Base-by-base conservation (phyloP, 352 stramenopile species). In the Phytophthora gonapodyides region DNA sequence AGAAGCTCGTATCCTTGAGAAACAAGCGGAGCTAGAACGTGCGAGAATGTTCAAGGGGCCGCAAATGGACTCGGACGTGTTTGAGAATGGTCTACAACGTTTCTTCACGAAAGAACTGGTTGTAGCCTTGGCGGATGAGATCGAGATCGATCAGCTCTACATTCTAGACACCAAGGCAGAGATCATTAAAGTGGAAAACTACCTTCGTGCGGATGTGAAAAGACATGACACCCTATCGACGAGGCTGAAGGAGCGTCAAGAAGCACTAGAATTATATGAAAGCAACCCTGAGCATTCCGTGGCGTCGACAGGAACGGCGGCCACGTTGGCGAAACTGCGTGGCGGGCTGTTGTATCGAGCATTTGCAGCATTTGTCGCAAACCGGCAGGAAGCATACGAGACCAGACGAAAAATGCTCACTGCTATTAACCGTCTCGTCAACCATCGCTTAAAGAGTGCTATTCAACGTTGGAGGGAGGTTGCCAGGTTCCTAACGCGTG, bases 61-160 rank as follows among this genome's bases (percentile, higher is more conserved):
- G 1, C 82, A 91, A 63, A 92, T 94, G 82, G 84, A 94, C 42
- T 94, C 84, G 1, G 81, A 91, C 34, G 80, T 92, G 0, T 63
- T 93, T 11, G 76, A 88, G 59, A 84, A 84, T 40, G 83, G 84
- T 1, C 58, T 88, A 0, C 83, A 94, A 40, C 66, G 80, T 1
- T 94, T 94, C 61, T 83, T 84, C 58, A 94, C 83, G 1, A 89
- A 89, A 52, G 78, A 92, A 19, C 56, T 94, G 9, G 65, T 94
- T 1, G 53, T 88, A 1, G 76, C 82, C 0, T 66, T 94, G 11
- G 82, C 91, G 55, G 85, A 94, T 62, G 85, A 94, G 53, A 79
- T 94, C 16, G 82, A 88, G 50, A 93, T 94, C 33, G 85, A 94
- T 35, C 78, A 91, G 54, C 70, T 91, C n/a, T 94, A 93, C 56